Evolutionary conservation across 2,329 filamentous ascomycete species (phyloP), one percentile per base, ranked within the genome.

Genomic region (Colletotrichum kahawae): DNA sequence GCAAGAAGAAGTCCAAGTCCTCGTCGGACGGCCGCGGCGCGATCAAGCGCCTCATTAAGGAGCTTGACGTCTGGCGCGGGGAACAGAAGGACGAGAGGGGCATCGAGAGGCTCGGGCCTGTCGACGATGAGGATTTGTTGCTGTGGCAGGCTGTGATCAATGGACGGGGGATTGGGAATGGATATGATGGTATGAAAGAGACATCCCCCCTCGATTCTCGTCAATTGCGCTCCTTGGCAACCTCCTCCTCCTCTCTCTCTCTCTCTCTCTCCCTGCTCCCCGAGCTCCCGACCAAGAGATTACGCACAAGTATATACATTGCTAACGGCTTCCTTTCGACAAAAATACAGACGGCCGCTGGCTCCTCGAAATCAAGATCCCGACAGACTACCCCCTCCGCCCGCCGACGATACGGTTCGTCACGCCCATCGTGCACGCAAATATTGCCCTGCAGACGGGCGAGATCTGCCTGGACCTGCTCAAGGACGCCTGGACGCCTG

Each of bases 391-490:
- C 85, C 97, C 97, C 4, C 89, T 94, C 72, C 85, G 90, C 1
- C 93, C 97, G 2, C 97, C 97, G 1, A 89, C 87, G 54, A 93
- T 99, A 78, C 88, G 86, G 73, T 99, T 99, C 87, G 86, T 89
- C n/a, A 99, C 95, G 43, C 92, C 92, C 77, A 92, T 97, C 78
- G 94, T 95, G 80, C 95, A 98, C 86, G 93, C 96, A 63, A 98
- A 98, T 84, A 92, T 92, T 36, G 87, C 88, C 67, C 87, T 90
- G 77, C 80, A 89, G 79, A 95, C 92, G 4, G 97, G 97, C 79
- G 96, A 98, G 85, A 97, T 99, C 82, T 99, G 97, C 84, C 91
- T 98, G 33, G 97, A 98, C 82, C 89, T 98, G 77, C 89, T 99
- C 75, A 90, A 90, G 81, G 90, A 93, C 70, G 90, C 90, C 21